phyloP scores from a whole-genome alignment of 164 flowering plant species.

The Chimonanthus salicifolius region DNA sequence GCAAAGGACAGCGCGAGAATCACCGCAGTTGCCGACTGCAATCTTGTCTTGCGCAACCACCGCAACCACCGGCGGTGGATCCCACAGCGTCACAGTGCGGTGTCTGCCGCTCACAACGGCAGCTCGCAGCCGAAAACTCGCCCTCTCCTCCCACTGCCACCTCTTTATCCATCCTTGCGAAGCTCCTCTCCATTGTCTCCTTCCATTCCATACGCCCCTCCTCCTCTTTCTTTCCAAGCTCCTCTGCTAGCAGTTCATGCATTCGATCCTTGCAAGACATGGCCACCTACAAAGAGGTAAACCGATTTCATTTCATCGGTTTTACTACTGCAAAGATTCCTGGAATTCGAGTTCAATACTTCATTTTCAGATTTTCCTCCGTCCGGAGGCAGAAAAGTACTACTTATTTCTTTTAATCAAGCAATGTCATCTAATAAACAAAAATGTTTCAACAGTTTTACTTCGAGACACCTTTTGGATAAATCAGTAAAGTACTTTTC shows the following conservation, averaged over 20 bases:
- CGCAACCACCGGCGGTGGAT: slow-evolving; percentile 86
- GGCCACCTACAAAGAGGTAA: slow-evolving; percentile 52
- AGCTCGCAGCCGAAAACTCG: slow-evolving; percentile 17
- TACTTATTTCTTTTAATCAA: too few relatives aligned
- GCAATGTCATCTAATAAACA: too few relatives aligned
- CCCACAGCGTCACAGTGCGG: slow-evolving; percentile 90
- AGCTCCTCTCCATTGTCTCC: slow-evolving; percentile 47
- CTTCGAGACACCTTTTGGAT: too few relatives aligned
- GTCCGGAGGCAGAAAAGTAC: too few relatives aligned
- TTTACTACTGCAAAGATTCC: too few relatives aligned
- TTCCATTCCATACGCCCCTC: slow-evolving; percentile 34
- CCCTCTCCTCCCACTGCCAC: slow-evolving; percentile 20
- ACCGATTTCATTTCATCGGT: too few relatives aligned
- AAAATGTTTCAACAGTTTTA: too few relatives aligned
- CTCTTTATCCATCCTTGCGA: slow-evolving; percentile 62
- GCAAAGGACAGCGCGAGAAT: slow-evolving; percentile 81
- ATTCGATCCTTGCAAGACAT: slow-evolving; percentile 58
- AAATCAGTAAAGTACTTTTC: too few relatives aligned
- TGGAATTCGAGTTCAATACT: too few relatives aligned
- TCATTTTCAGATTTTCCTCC: too few relatives aligned
- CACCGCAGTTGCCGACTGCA: slow-evolving; percentile 80
- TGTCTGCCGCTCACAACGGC: slow-evolving; percentile 71
- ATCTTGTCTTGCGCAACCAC: slow-evolving; percentile 62
- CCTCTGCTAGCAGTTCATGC: slow-evolving; percentile 66
- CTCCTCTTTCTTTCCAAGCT: slow-evolving; percentile 24